phyloP scores from a whole-genome alignment of 257 asterid species.

The Solanum neorickii region DNA sequence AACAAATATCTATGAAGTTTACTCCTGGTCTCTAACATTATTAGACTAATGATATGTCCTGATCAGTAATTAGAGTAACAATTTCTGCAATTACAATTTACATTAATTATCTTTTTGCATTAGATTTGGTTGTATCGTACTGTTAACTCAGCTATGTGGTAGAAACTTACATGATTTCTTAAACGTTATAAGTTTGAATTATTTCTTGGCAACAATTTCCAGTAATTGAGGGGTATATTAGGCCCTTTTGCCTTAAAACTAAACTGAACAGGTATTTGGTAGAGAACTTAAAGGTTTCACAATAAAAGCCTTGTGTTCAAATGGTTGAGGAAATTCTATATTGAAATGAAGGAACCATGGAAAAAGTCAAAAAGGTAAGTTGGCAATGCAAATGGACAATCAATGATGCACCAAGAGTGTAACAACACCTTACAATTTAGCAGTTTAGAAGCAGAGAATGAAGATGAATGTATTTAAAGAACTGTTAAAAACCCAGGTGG shows the following conservation, averaged over 20 bases:
- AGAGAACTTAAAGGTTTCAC: background rate
- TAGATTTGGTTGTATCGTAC: background rate
- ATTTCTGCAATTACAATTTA: background rate
- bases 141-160: background rate
- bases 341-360: background rate
- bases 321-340: background rate
- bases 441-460: background rate
- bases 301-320: background rate
- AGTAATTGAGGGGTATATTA: background rate
- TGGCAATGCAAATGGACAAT: background rate
- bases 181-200: background rate
- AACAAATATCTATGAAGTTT: background rate
- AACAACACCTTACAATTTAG: background rate
- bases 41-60: background rate
- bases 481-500: background rate
- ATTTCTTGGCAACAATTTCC: background rate
- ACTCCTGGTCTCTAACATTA: background rate
- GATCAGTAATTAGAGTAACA: background rate
- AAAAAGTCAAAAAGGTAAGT: background rate
- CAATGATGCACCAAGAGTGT: background rate
- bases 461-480: background rate
- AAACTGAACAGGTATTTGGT: background rate
- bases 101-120: background rate
- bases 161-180: background rate
- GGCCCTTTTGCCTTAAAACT: background rate